Conservation (phyloP, 2,329 filamentous ascomycete genomes). For the Apiospora pterosperma region DNA sequence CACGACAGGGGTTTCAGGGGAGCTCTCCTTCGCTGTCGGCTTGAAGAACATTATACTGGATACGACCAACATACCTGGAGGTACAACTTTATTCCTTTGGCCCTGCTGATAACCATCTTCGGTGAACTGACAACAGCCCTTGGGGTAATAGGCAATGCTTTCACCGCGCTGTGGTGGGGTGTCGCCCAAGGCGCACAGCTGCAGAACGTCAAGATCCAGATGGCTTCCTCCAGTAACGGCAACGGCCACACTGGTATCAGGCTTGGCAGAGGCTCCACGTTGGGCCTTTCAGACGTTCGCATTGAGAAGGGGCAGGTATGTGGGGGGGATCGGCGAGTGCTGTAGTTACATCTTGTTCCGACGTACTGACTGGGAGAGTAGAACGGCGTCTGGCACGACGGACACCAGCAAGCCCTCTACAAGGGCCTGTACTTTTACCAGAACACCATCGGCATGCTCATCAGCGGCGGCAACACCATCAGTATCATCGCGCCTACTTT, state of each 20-base stretch:
- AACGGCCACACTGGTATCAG: slow-evolving; percentile 38
- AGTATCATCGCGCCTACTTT: slow-evolving; percentile 37
- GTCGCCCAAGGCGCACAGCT: slow-evolving; percentile 41
- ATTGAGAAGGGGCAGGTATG: slow-evolving; percentile 36
- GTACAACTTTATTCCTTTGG: slow-evolving; percentile 9
- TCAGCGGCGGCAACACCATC: slow-evolving; percentile 35
- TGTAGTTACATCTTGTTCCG: slow-evolving; percentile 24
- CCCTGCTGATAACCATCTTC: not conserved
- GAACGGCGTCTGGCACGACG: slow-evolving; percentile 40
- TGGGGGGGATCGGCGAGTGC: not conserved
- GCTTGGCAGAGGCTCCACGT: slow-evolving; percentile 37
- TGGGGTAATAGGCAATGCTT: slow-evolving; percentile 23
- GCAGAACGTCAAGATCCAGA: slow-evolving; percentile 39
- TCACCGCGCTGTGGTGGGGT: slow-evolving; percentile 40
- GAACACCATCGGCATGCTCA: slow-evolving; percentile 37
- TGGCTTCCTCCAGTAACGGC: slow-evolving; percentile 32
- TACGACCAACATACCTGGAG: slow-evolving; percentile 33
- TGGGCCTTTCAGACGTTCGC: slow-evolving; percentile 37
- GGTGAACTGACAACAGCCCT: not conserved
- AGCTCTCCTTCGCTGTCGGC: slow-evolving; percentile 39
- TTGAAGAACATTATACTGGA: slow-evolving; percentile 42
- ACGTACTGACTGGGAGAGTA: slow-evolving; percentile 20
- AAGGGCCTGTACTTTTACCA: slow-evolving; percentile 41
- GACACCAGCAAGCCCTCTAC: slow-evolving; percentile 40
- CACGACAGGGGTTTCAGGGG: slow-evolving; percentile 19